These are phyloP conservation scores for Pseudogymnoascus sp. DNA, from an alignment of 2,329 filamentous ascomycete species.

Conservation along the genomic window DNA sequence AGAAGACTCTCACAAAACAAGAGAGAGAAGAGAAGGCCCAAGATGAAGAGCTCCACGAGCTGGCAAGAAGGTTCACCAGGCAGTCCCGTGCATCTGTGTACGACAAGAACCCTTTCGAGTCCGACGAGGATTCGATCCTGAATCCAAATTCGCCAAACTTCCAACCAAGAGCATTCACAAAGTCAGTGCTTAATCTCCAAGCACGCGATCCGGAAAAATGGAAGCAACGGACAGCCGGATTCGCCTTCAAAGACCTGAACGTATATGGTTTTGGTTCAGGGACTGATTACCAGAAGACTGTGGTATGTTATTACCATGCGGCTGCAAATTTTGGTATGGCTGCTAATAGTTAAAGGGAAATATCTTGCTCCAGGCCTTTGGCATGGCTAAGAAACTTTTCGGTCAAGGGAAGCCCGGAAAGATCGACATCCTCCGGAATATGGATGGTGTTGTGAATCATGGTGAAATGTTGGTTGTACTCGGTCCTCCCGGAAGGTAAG, in stretches of 20 bases:
- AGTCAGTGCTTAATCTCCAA: slow-evolving; percentile 46
- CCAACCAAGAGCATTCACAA: slow-evolving; percentile 49
- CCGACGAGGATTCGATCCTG: slow-evolving; percentile 38
- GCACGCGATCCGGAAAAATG: slow-evolving; percentile 47
- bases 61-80: slow-evolving; percentile 6
- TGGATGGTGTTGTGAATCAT: slow-evolving; percentile 53
- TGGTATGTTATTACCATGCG: slow-evolving; percentile 28
- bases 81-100: slow-evolving; percentile 9
- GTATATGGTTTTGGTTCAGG: slow-evolving; percentile 60
- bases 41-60: neutral
- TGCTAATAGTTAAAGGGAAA: slow-evolving; percentile 33
- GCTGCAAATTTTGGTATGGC: neutral
- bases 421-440: slow-evolving; percentile 47
- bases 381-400: slow-evolving; percentile 39
- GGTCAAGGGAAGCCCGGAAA: slow-evolving; percentile 45
- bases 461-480: slow-evolving; percentile 63
- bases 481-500: slow-evolving; percentile 46
- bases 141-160: slow-evolving; percentile 47
- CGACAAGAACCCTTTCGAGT: slow-evolving; percentile 40
- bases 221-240: slow-evolving; percentile 48
- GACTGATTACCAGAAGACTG: slow-evolving; percentile 64
- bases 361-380: slow-evolving; percentile 43
- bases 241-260: slow-evolving; percentile 60
- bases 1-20: neutral
- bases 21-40: neutral